Percentiles rank a stretch among this genome's conserved stretches.
Evolutionary conservation across 2,329 filamentous ascomycete genomes (phyloP).

Genomic region (Pseudopithomyces chartarum): DNA sequence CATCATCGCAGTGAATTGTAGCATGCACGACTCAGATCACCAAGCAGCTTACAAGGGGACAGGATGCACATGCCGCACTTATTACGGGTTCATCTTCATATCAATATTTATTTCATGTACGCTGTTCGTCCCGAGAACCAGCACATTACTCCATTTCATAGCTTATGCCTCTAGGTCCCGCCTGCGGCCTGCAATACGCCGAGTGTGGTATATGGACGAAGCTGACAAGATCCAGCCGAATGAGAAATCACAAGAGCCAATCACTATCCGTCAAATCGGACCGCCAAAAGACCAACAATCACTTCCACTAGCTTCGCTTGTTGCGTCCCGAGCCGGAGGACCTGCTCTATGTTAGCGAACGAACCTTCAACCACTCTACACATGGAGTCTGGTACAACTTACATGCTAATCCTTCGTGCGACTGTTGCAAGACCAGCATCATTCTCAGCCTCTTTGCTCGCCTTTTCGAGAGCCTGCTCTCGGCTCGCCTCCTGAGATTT

Average conservation of each 20-base stretch:
- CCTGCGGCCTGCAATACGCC: conserved; percentile 33
- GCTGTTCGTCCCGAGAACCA: conserved; percentile 21
- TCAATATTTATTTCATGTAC: conserved; percentile 30
- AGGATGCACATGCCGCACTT: too few species aligned
- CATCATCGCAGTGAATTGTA: too few species aligned
- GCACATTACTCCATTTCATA: conserved; percentile 10
- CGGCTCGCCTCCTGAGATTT: conserved; percentile 81
- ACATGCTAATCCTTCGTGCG: conserved; percentile 95
- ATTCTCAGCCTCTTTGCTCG: conserved; percentile 86
- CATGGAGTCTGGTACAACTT: conserved; percentile 51
- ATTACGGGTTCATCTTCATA: conserved; percentile 5
- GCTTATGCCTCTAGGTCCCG: conserved; percentile 16
- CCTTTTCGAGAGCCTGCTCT: conserved; percentile 82
- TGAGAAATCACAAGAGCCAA: conserved; percentile 19
- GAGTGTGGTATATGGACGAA: conserved; percentile 30
- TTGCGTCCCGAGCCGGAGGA: conserved; percentile 48
- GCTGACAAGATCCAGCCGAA: conserved; percentile 25
- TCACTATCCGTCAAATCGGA: conserved; percentile 18
- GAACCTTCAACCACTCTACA: neutral
- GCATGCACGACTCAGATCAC: too few species aligned
- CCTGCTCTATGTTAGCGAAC: conserved; percentile 35
- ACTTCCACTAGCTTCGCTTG: conserved; percentile 30
- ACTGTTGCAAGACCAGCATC: conserved; percentile 85
- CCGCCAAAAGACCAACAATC: conserved; percentile 6
- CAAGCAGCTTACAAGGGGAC: neutral